Evolutionary conservation across 192 early-diverging fungal genomes (phyloP), one percentile per base, ranked within the genome.

Genomic region (Coemansia sp.): DNA sequence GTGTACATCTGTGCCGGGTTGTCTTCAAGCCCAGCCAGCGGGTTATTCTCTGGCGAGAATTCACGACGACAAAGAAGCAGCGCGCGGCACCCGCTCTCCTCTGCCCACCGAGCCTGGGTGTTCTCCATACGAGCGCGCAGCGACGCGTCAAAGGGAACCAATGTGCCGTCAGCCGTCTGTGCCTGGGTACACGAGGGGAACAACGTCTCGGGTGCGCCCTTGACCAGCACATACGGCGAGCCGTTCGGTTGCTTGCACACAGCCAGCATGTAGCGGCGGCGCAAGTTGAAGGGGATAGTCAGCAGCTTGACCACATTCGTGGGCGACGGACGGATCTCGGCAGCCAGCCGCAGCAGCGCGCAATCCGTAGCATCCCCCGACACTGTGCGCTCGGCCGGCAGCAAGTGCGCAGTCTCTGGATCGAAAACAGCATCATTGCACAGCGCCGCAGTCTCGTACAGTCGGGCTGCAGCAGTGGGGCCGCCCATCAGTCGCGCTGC

Each of bases 301-400:
- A 74, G 62, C 2, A 85, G 73, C 0, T 71, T 65, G 50, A 85
- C 67, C 46, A 76, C 70, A 37, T 69, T 58, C 0, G 31, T 8
- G 6, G 58, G 13, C 20, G 37, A n/a, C 5, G 66, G 62, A 14
- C 58, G 66, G 10, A 77, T 48, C 34, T 82, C 45, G 31, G 63
- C 69, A 0, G 86, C 86, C 70, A 92, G 92, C 6, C 89, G 84
- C 21, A 96, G 77, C 2, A 98, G 71, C 7, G 92, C 93, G 40
- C 83, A 79, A 68, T 96, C 95, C 6, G 94, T 98, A 20, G 93
- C 87, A 82, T 98, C 93, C 23, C 95, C 95, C 33, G 82, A 69
- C 48, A 88, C 74, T 9, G 46, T 76, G 28, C 92, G 86, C 53
- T 91, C 85, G 21, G 66, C 23, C 18, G 87, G 61, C 8, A 91